Conservation (phyloP, 805 yeast genomes). For the Isabelozyma rhagii region DNA sequence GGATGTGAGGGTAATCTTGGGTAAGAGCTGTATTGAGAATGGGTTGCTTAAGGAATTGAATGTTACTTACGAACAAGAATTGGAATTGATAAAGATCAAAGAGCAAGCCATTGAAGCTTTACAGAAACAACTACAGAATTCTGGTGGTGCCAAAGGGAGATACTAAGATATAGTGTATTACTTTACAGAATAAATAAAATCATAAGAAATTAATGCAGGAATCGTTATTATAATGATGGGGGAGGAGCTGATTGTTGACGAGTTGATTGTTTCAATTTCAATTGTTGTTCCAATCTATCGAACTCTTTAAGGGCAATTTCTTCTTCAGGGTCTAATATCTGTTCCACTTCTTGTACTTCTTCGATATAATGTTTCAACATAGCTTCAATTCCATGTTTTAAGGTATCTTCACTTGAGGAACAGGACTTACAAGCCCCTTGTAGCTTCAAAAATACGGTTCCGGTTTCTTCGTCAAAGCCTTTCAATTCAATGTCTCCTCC, state of each 20-base stretch:
- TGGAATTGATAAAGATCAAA: constrained; percentile 9
- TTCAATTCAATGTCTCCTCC: constrained; percentile 95
- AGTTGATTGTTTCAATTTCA: constrained; percentile 15
- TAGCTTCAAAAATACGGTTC: constrained; percentile 81
- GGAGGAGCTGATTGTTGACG: constrained; percentile 21
- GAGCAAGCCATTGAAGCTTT: constrained; percentile 12
- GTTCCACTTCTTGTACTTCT: constrained; percentile 86
- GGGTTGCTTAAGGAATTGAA: constrained; percentile 35
- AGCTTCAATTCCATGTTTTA: constrained; percentile 94
- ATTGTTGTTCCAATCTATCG: constrained; percentile 69
- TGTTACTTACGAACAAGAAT: constrained; percentile 18
- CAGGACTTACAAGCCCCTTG: constrained; percentile 97
- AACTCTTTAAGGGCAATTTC: constrained; percentile 80
- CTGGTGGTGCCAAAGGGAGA: neutral
- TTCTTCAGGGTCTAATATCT: constrained; percentile 72
- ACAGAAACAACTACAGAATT: constrained; percentile 1
- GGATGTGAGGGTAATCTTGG: constrained; percentile 31
- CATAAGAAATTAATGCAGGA: neutral
- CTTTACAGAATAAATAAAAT: neutral
- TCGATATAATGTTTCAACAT: constrained; percentile 97
- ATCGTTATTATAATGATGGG: constrained; percentile 13
- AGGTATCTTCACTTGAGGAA: constrained; percentile 84
- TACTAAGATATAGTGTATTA: neutral
- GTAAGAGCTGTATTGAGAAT: constrained; percentile 33
- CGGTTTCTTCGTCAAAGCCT: constrained; percentile 81